A percentile compares a stretch with the other conserved stretches of the same genome.
Evolutionary conservation across 108 stramenopile species (phyloP).

Genomic region (Bacterosira constricta): DNA sequence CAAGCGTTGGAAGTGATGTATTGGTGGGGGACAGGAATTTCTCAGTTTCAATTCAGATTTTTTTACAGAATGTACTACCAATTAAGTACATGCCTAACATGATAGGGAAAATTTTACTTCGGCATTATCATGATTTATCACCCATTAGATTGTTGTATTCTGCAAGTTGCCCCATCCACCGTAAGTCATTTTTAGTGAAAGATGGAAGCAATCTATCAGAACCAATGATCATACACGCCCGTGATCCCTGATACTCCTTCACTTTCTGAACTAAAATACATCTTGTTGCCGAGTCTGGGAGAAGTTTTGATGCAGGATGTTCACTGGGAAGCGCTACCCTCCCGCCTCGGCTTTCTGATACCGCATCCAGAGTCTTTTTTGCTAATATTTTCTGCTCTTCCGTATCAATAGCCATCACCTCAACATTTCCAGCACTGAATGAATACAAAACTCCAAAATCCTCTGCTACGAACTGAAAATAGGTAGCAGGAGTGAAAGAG

Average conservation of each 20-base stretch:
- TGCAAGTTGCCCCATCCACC: conserved; percentile 77
- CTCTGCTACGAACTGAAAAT: conserved; percentile 24
- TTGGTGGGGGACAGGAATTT: too few species aligned
- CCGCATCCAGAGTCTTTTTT: conserved; percentile 28
- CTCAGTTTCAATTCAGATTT: too few species aligned
- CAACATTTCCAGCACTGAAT: not conserved
- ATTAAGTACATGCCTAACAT: too few species aligned
- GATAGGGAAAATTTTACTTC: not conserved
- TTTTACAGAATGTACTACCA: too few species aligned
- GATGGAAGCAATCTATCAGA: conserved; percentile 72
- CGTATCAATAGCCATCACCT: conserved; percentile 35
- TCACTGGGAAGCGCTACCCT: conserved; percentile 64
- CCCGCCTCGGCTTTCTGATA: conserved; percentile 34
- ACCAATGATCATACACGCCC: conserved; percentile 57
- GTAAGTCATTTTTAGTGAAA: conserved; percentile 72
- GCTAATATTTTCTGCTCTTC: conserved; percentile 35
- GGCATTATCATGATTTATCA: not conserved
- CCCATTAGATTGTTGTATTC: conserved; percentile 23
- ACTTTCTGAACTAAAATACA: conserved; percentile 76
- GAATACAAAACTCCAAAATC: conserved; percentile 35
- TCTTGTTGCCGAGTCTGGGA: conserved; percentile 39
- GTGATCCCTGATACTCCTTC: conserved; percentile 19
- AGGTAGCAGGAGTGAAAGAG: conserved; percentile 42
- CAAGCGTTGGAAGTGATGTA: too few species aligned
- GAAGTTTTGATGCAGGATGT: conserved; percentile 59